Conservation (phyloP, 768 basidiomycete species). For the Psilocybe cyanescens region DNA sequence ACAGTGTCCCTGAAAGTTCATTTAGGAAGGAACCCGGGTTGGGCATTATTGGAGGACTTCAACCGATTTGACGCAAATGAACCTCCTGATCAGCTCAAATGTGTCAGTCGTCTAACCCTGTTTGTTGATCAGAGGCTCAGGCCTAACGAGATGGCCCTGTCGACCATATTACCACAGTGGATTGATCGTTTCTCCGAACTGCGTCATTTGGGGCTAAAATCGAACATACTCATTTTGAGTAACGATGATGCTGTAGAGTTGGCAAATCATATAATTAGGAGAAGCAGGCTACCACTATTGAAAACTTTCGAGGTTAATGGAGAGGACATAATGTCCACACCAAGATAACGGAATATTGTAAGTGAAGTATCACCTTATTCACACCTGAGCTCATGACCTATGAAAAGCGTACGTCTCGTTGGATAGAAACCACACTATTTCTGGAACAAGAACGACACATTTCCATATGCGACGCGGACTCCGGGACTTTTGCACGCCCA, state of each 20-base stretch:
- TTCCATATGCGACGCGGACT: background rate
- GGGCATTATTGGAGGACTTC: conserved; percentile 25
- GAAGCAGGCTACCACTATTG: background rate
- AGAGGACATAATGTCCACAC: background rate
- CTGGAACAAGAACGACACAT: background rate
- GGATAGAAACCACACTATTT: background rate
- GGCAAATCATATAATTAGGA: background rate
- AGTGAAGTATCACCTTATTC: too few relatives aligned
- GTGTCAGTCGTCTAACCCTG: background rate
- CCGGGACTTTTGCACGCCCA: background rate
- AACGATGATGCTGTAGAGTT: background rate
- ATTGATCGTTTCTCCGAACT: background rate
- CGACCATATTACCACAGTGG: background rate
- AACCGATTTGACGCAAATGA: background rate
- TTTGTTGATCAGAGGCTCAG: background rate
- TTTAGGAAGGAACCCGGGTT: conserved; percentile 24
- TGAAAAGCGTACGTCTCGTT: background rate
- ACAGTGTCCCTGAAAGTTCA: conserved; percentile 18
- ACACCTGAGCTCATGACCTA: background rate
- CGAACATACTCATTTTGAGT: background rate
- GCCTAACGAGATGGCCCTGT: background rate
- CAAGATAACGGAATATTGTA: background rate
- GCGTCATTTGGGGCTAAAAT: background rate
- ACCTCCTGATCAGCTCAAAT: background rate
- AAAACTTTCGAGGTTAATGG: background rate